phyloP scores from a whole-genome alignment of 768 basidiomycete genomes.

The Hemileccinum impolitum region DNA sequence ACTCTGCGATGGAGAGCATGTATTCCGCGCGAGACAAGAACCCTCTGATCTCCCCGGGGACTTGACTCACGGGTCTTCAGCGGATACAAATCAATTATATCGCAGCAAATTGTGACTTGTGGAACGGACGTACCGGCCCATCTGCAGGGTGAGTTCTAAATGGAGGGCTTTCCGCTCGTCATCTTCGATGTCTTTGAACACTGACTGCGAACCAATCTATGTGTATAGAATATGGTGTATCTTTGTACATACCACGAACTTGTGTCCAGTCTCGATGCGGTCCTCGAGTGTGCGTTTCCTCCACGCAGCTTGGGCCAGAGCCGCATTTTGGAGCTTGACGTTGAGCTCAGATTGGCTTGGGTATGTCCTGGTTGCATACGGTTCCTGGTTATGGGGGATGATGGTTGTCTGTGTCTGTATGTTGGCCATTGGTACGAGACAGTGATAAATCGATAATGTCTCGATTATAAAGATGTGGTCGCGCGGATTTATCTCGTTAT shows the following conservation, averaged over 20 bases:
- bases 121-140: constrained; percentile 70
- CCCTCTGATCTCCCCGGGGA: constrained; percentile 75
- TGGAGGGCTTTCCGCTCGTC: constrained; percentile 52
- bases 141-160: constrained; percentile 78
- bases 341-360: constrained; percentile 60
- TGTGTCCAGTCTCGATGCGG: constrained; percentile 65
- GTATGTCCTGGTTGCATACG: constrained; percentile 57
- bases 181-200: constrained; percentile 41
- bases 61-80: constrained; percentile 73
- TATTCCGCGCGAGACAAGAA: constrained; percentile 79
- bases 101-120: background rate
- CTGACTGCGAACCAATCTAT: constrained; percentile 33
- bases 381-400: constrained; percentile 71
- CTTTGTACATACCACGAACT: constrained; percentile 57
- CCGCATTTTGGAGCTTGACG: constrained; percentile 50
- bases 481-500: constrained; percentile 1
- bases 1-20: constrained; percentile 79
- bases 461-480: too few species aligned
- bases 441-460: background rate
- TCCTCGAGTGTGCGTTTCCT: constrained; percentile 53
- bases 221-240: background rate
- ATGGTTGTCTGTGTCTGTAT: constrained; percentile 69
- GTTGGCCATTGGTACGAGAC: constrained; percentile 20
- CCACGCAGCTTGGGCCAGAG: constrained; percentile 76
- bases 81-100: background rate